Evolutionary conservation across 768 basidiomycete species (phyloP).

Genomic region (Russula virescens): DNA sequence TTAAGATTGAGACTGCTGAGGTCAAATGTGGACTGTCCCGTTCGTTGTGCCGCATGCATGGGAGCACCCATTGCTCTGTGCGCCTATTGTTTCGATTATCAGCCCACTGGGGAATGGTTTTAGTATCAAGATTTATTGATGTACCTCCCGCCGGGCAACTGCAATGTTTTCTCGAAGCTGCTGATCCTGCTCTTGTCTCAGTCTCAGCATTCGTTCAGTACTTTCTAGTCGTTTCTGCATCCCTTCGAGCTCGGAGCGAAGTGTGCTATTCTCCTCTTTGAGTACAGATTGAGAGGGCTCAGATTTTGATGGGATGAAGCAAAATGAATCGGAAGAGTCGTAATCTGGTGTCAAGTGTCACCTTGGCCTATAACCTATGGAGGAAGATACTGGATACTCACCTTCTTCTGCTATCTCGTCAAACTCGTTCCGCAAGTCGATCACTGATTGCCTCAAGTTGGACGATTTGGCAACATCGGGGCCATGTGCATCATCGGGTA

Average conservation of each 20-base stretch:
- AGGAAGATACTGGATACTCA: conserved; percentile 27
- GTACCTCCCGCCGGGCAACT: conserved; percentile 62
- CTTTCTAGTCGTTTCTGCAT: conserved; percentile 53
- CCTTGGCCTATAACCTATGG: neutral
- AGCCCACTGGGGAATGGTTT: neutral
- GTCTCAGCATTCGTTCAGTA: conserved; percentile 57
- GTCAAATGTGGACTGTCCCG: conserved; percentile 41
- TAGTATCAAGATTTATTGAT: neutral
- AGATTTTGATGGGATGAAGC: conserved; percentile 58
- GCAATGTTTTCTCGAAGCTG: conserved; percentile 77
- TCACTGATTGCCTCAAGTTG: conserved; percentile 18
- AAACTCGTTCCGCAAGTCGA: conserved; percentile 40
- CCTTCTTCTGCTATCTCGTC: conserved; percentile 68
- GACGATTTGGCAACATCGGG: conserved; percentile 17
- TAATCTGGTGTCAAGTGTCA: conserved; percentile 30
- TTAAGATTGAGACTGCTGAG: conserved; percentile 54
- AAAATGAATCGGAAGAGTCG: conserved; percentile 77
- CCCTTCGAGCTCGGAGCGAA: conserved; percentile 56
- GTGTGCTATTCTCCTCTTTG: conserved; percentile 58
- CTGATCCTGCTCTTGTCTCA: conserved; percentile 73
- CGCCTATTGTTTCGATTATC: conserved; percentile 42
- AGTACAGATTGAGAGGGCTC: conserved; percentile 46
- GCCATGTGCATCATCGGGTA: conserved; percentile 24
- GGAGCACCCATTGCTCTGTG: conserved; percentile 76
- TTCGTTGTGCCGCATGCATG: conserved; percentile 42